A percentile compares a stretch with the other conserved stretches of the same genome.
phyloP scores from a whole-genome alignment of 371 early-diverging fungal genomes.

The Apophysomyces trapeziformis region DNA sequence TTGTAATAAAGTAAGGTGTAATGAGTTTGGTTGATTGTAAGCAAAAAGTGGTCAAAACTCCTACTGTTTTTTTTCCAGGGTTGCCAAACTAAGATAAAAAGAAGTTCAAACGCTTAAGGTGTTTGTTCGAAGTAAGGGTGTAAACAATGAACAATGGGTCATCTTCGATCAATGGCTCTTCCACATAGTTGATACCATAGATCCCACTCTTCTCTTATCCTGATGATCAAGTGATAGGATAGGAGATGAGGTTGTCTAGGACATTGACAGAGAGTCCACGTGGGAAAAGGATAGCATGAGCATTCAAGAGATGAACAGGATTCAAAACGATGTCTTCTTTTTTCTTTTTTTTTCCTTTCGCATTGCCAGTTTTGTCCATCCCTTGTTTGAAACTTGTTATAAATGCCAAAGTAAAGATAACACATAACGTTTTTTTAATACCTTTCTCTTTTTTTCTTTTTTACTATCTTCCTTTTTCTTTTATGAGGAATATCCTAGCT shows the following conservation, averaged over 20 bases:
- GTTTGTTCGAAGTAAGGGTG: background rate
- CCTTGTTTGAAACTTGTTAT: conserved; percentile 8
- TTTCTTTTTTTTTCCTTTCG: background rate
- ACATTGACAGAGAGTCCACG: background rate
- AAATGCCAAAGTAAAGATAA: background rate
- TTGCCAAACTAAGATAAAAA: background rate
- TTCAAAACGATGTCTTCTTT: background rate
- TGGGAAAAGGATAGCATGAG: background rate
- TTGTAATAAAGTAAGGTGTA: background rate
- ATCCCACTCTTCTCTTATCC: too few species aligned
- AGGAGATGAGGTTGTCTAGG: too few species aligned
- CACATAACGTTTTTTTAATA: background rate
- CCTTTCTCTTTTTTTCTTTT: background rate
- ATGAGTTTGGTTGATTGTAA: too few species aligned
- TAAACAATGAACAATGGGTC: background rate
- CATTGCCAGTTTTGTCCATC: conserved; percentile 11
- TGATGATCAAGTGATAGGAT: too few species aligned
- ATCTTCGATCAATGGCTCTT: too few species aligned
- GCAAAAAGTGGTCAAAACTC: too few species aligned
- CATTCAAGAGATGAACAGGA: background rate
- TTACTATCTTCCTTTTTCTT: conserved; percentile 1
- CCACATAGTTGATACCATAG: too few species aligned
- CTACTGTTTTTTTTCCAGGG: background rate
- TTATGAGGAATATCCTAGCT: conserved; percentile 13
- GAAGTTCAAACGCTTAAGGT: background rate